Base-by-base conservation (phyloP, 202 grass and related monocot species). In the Schoenoplectus tabernaemontani region DNA sequence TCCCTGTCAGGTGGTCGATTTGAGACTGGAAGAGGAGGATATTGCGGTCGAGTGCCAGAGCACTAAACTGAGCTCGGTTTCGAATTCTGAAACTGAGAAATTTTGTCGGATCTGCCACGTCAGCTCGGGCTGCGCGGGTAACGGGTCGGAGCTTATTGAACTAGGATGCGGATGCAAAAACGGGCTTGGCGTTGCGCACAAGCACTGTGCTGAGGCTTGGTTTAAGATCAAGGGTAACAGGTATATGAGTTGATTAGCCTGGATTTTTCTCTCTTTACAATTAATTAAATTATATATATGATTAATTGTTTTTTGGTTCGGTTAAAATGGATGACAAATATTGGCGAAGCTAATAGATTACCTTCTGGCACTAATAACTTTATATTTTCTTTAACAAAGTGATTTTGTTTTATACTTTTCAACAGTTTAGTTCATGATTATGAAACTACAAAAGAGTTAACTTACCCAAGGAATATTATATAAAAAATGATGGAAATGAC, bases 101-200 rank as follows among this genome's bases (percentile, higher is more conserved):
- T 51, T 17, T 5, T 96, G 92, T 80, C 85, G 87, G 85, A 92
- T 96, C 87, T 96, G 92, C 85, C 92, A 92, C 66, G 80, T 92
- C 47, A 78, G 57, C 10, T 58, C 69, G 9, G 83, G 79, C 36
- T 36, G 39, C 24, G 83, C 11, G 62, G 39, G 47, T 7, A 32
- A 26, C 51, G 78, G 78, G 47, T 83, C 83, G 44, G 87, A 88
- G 67, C 78, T 96, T 78, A 88, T 92, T 59, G 67, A 83, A 15
- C 78, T 92, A 5, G 87, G 89, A 22, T 96, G 87, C 85, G 75
- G 85, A 28, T 96, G 89, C 85, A 96, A 96, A 81, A 87, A 84
- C 48, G 89, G 91, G 48, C 89, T 96, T 3, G 89, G 73, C 43
- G 59, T 66, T 78, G 83, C 85, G 77, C 92, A 92, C 82, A 83